Conservation (phyloP, 257 asterid species). For the Echites panduratus region DNA sequence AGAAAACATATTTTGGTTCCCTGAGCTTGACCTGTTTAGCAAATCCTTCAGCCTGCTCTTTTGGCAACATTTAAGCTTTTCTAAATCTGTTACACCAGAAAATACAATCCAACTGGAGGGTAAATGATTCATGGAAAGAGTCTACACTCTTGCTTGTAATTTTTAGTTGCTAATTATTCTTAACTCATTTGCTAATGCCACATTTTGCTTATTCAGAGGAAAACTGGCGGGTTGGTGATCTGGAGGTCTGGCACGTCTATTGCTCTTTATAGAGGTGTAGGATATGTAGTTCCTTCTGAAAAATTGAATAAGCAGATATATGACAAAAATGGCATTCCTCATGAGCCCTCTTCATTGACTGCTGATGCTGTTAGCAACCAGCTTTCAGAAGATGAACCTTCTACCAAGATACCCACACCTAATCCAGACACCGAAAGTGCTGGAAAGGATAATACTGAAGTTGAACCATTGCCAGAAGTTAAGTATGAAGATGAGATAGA, state of each 20-base stretch:
- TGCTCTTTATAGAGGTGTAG: slow-evolving; percentile 76
- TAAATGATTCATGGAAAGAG: neutral
- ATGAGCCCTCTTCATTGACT: slow-evolving; percentile 22
- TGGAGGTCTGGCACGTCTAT: slow-evolving; percentile 97
- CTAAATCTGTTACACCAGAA: neutral
- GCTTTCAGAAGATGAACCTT: slow-evolving; percentile 22
- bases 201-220: slow-evolving; percentile 54
- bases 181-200: slow-evolving; percentile 11
- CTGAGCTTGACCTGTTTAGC: slow-evolving; percentile 2
- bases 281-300: slow-evolving; percentile 47
- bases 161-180: slow-evolving; percentile 4
- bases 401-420: slow-evolving; percentile 22
- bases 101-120: neutral
- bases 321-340: slow-evolving; percentile 35
- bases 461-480: slow-evolving; percentile 42
- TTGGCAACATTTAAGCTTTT: neutral
- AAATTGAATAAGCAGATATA: slow-evolving; percentile 30
- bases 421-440: slow-evolving; percentile 23
- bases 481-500: slow-evolving; percentile 79
- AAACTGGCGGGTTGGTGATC: slow-evolving; percentile 92
- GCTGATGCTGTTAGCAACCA: slow-evolving; percentile 22
- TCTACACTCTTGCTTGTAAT: neutral
- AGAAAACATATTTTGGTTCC: neutral
- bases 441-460: slow-evolving; percentile 20
- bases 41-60: neutral